Evolutionary conservation across 2,329 filamentous ascomycete species (phyloP).

Genomic region (Calonectria honghensis): DNA sequence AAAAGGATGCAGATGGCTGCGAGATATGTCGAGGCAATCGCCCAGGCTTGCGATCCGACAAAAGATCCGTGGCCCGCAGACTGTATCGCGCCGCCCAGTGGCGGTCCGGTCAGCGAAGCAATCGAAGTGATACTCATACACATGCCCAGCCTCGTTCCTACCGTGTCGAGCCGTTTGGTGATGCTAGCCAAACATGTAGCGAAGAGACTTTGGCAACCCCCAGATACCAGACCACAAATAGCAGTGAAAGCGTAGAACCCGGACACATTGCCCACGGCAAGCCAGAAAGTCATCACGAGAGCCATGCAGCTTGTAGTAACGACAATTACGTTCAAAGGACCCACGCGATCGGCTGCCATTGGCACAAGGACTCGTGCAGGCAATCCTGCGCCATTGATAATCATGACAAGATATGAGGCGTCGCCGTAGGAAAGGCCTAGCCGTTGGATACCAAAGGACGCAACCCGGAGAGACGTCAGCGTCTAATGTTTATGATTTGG

Average conservation of each 20-base stretch:
- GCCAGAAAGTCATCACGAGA: constrained; percentile 60
- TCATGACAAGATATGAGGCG: constrained; percentile 60
- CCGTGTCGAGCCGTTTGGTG: constrained; percentile 61
- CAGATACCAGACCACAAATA: constrained; percentile 54
- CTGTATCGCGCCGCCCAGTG: constrained; percentile 59
- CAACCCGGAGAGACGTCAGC: constrained; percentile 45
- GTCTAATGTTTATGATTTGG: neutral
- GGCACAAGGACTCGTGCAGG: constrained; percentile 61
- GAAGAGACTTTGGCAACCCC: constrained; percentile 63
- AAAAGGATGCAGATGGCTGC: constrained; percentile 49
- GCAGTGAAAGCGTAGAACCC: constrained; percentile 63
- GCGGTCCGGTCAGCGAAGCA: constrained; percentile 63
- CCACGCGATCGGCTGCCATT: constrained; percentile 60
- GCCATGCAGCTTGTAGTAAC: constrained; percentile 55
- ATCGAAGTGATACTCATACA: constrained; percentile 62
- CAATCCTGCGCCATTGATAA: constrained; percentile 64
- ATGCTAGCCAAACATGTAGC: constrained; percentile 63
- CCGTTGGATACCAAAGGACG: constrained; percentile 53
- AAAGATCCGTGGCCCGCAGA: constrained; percentile 52
- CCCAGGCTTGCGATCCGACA: constrained; percentile 59
- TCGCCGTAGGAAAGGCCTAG: constrained; percentile 60
- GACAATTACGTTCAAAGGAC: constrained; percentile 60
- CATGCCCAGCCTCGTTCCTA: constrained; percentile 65
- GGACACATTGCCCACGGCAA: constrained; percentile 56
- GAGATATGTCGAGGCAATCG: constrained; percentile 55